Percentiles rank a stretch among this genome's conserved stretches.
These are phyloP conservation scores for Tilletia horrida DNA, from an alignment of 1,284 basidiomycete species.

Conservation along the genomic window DNA sequence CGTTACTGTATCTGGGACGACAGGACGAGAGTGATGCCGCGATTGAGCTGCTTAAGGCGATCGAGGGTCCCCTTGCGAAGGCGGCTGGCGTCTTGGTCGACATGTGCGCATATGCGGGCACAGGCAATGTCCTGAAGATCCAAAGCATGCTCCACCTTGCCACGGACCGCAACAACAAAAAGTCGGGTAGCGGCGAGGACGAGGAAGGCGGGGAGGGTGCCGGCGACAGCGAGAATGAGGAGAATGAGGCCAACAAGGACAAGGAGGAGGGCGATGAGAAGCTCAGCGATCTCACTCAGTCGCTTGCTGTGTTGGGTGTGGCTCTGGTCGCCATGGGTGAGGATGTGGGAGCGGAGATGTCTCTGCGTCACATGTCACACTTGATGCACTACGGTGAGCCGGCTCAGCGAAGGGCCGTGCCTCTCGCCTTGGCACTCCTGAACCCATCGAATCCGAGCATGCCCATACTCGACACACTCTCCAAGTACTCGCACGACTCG, in stretches of 20 bases:
- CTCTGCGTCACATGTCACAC: slow-evolving; percentile 51
- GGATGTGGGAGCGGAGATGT: slow-evolving; percentile 92
- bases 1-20: slow-evolving; percentile 75
- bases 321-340: slow-evolving; percentile 97
- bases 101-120: slow-evolving; percentile 89
- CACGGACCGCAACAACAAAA: slow-evolving; percentile 17
- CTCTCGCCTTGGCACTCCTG: slow-evolving; percentile 89
- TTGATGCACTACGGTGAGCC: slow-evolving; percentile 96
- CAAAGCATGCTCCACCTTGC: slow-evolving; percentile 87
- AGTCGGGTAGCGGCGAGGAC: slow-evolving; percentile 57
- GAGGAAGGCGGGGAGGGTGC: slow-evolving; percentile 55
- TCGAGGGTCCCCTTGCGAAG: slow-evolving; percentile 86
- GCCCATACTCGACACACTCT: slow-evolving; percentile 92
- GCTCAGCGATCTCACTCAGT: slow-evolving; percentile 79
- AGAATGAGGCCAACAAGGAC: slow-evolving; percentile 27
- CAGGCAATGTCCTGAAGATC: slow-evolving; percentile 90
- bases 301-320: slow-evolving; percentile 90
- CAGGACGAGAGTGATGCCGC: slow-evolving; percentile 78
- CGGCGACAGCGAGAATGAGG: slow-evolving; percentile 53
- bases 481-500: slow-evolving; percentile 99
- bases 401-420: slow-evolving; percentile 85
- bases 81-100: slow-evolving; percentile 90
- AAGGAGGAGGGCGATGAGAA: slow-evolving; percentile 60
- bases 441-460: slow-evolving; percentile 93
- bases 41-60: slow-evolving; percentile 88